Conservation (phyloP, 2,329 filamentous ascomycete genomes). For the Trichoderma sp. region DNA sequence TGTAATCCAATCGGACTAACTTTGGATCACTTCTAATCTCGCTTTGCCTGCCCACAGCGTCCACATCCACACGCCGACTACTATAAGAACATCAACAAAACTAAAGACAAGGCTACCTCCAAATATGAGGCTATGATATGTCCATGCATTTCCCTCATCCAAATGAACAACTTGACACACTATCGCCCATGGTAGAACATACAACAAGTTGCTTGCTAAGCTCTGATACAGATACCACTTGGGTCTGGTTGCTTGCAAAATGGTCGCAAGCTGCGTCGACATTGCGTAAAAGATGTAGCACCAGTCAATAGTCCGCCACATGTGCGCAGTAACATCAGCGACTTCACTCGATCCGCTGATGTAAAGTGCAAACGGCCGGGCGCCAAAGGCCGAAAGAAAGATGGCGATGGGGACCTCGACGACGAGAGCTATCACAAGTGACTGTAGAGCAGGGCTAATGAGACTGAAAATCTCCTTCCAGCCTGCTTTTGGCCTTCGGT, state of each 20-base stretch:
- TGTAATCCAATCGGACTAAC: neutral
- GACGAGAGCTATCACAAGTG: constrained; percentile 50
- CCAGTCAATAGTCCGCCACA: constrained; percentile 63
- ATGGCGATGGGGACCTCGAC: constrained; percentile 64
- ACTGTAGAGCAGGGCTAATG: constrained; percentile 51
- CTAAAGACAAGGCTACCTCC: constrained; percentile 67
- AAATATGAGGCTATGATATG: constrained; percentile 64
- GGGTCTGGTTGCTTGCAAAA: constrained; percentile 63
- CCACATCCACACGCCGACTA: constrained; percentile 53
- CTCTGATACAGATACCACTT: constrained; percentile 68
- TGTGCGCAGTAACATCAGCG: constrained; percentile 59
- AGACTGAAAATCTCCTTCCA: constrained; percentile 38
- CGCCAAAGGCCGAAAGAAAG: constrained; percentile 59
- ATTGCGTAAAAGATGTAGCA: constrained; percentile 70
- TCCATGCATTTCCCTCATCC: constrained; percentile 59
- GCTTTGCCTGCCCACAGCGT: constrained; percentile 45
- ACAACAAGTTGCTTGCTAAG: constrained; percentile 63
- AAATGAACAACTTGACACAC: constrained; percentile 52
- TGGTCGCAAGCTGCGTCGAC: constrained; percentile 62
- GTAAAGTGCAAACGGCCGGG: constrained; percentile 59
- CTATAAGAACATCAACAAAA: constrained; percentile 55
- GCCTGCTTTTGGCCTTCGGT: constrained; percentile 23
- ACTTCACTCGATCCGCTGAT: constrained; percentile 58
- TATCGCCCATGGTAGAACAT: constrained; percentile 70
- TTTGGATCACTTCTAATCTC: constrained; percentile 37